Conservation (phyloP, 495 filamentous ascomycete species). For the Talaromyces proteolyticus region DNA sequence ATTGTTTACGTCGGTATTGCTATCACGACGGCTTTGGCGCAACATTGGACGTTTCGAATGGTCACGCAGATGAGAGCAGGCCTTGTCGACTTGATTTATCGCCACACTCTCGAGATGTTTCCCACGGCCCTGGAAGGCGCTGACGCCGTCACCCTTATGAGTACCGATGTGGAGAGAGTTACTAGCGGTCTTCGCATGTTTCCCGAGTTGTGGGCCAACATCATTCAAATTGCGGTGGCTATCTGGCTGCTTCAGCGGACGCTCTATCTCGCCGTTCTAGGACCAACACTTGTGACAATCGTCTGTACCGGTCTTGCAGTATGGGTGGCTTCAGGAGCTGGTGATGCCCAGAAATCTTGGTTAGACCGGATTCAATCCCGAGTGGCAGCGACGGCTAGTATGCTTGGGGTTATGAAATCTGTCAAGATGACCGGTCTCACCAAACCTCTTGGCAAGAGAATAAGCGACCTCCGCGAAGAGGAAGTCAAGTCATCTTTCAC, state of each 20-base stretch:
- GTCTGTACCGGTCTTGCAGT: background rate
- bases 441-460: constrained; percentile 18
- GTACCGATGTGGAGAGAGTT: constrained; percentile 49
- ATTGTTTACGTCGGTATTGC: constrained; percentile 47
- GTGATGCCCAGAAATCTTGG: constrained; percentile 4
- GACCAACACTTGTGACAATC: background rate
- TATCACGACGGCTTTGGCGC: constrained; percentile 34
- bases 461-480: constrained; percentile 46
- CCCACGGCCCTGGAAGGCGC: constrained; percentile 39
- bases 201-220: constrained; percentile 47
- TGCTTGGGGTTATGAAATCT: constrained; percentile 23
- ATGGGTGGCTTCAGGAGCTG: background rate
- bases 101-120: constrained; percentile 33
- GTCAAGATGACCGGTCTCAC: constrained; percentile 49
- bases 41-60: constrained; percentile 48
- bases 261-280: constrained; percentile 17
- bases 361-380: constrained; percentile 5
- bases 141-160: constrained; percentile 48
- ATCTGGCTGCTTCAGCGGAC: constrained; percentile 45
- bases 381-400: constrained; percentile 13
- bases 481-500: constrained; percentile 36
- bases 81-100: constrained; percentile 52
- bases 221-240: constrained; percentile 48
- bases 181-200: constrained; percentile 25
- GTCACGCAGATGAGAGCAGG: constrained; percentile 55